A percentile compares a stretch with the other conserved stretches of the same genome.
These are phyloP conservation scores for Solanum chiquidenum DNA, from an alignment of 257 asterid species.

Conservation along the genomic window DNA sequence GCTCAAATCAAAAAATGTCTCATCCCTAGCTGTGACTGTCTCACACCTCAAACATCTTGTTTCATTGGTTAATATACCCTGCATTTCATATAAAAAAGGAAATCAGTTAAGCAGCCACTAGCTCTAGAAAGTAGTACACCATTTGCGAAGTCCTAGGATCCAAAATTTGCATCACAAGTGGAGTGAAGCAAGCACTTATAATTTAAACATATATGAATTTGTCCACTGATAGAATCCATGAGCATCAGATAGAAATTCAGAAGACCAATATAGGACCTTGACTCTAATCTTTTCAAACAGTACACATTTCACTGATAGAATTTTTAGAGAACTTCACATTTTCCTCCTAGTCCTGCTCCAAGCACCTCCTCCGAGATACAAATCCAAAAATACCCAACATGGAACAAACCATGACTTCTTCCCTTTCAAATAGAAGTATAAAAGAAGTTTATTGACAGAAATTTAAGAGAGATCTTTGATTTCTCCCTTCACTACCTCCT, in stretches of 20 bases:
- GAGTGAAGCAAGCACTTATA: neutral
- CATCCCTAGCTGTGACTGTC: slow-evolving; percentile 94
- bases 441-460: neutral
- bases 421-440: neutral
- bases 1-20: slow-evolving; percentile 79
- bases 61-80: slow-evolving; percentile 89
- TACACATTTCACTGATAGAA: neutral
- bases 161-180: neutral
- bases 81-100: neutral
- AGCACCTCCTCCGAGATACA: neutral
- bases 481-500: neutral
- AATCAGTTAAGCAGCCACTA: neutral
- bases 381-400: neutral
- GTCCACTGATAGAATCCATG: neutral
- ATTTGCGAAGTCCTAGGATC: neutral
- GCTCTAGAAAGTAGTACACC: neutral
- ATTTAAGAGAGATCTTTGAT: neutral
- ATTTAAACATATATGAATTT: neutral
- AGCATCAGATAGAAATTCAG: neutral
- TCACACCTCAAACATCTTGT: slow-evolving; percentile 81
- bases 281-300: neutral
- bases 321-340: neutral
- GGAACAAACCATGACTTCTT: neutral
- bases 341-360: neutral
- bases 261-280: neutral